Evolutionary conservation across 495 filamentous ascomycete species (phyloP).

Genomic region (Neurospora cerealis): DNA sequence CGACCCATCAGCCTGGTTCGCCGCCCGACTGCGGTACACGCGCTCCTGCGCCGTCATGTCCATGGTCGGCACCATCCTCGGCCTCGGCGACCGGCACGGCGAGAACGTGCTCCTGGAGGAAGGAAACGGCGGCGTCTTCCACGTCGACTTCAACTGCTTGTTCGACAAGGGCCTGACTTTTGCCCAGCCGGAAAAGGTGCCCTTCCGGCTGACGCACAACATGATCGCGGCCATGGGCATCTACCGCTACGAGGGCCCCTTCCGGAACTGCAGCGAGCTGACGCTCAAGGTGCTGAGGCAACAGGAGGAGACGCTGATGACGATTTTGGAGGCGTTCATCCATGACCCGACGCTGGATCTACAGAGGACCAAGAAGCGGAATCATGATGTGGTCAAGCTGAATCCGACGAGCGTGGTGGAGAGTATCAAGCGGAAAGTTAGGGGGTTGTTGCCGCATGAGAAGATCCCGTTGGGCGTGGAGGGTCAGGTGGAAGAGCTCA

Average conservation of each 20-base stretch:
- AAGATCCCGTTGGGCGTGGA: constrained; percentile 87
- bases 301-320: constrained; percentile 94
- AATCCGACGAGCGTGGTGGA: constrained; percentile 87
- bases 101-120: constrained; percentile 96
- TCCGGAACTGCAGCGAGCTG: constrained; percentile 82
- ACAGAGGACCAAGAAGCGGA: constrained; percentile 62
- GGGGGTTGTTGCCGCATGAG: constrained; percentile 72
- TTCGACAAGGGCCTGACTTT: constrained; percentile 98
- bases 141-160: constrained; percentile 99
- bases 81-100: constrained; percentile 93
- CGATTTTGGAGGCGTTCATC: constrained; percentile 89
- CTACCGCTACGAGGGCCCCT: constrained; percentile 85
- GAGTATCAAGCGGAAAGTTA: constrained; percentile 76
- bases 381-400: constrained; percentile 55
- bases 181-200: constrained; percentile 86
- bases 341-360: constrained; percentile 96
- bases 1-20: constrained; percentile 84
- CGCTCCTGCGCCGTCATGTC: constrained; percentile 95
- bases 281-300: constrained; percentile 74
- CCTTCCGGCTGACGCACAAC: constrained; percentile 97
- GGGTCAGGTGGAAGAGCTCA: constrained; percentile 88
- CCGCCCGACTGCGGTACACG: constrained; percentile 81
- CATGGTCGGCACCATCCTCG: constrained; percentile 90
- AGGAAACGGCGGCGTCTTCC: constrained; percentile 84
- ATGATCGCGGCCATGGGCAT: constrained; percentile 96